Percentiles rank a stretch among this genome's conserved stretches.
Conservation (phyloP, 768 basidiomycete species). For the Pisolithus marmoratus region DNA sequence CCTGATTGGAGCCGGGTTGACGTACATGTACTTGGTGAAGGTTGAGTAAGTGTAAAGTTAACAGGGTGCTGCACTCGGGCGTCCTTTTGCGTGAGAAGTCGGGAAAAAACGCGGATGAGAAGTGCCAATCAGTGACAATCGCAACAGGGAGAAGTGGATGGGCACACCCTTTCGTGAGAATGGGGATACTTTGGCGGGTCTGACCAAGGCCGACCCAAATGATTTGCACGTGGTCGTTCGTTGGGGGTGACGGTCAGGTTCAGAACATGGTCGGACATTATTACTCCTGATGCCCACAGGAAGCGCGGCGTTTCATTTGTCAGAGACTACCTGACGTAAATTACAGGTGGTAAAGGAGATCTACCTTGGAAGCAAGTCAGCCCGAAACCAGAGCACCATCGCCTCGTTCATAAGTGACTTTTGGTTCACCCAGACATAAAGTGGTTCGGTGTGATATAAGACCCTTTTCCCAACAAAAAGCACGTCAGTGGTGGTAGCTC, state of each 20-base stretch:
- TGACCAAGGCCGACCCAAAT: constrained; percentile 6
- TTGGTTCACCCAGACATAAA: too few relatives aligned
- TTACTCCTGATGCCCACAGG: too few relatives aligned
- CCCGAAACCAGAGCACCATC: too few relatives aligned
- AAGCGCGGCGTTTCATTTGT: too few relatives aligned
- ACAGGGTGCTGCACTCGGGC: constrained; percentile 19
- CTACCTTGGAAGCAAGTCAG: too few relatives aligned
- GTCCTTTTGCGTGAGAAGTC: constrained; percentile 29
- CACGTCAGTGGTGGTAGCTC: too few relatives aligned
- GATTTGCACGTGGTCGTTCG: constrained; percentile 14
- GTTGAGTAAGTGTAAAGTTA: constrained; percentile 13
- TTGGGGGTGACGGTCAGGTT: neutral
- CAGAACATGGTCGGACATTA: too few relatives aligned
- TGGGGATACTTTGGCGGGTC: constrained; percentile 10
- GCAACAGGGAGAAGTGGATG: constrained; percentile 13
- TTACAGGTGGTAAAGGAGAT: too few relatives aligned
- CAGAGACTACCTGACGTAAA: too few relatives aligned
- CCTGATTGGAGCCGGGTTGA: constrained; percentile 25
- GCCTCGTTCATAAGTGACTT: too few relatives aligned
- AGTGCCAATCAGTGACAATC: constrained; percentile 20
- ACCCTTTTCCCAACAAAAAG: too few relatives aligned
- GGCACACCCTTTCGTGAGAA: constrained; percentile 12
- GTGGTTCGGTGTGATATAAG: too few relatives aligned
- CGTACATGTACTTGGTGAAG: constrained; percentile 21
- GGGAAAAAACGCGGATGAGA: constrained; percentile 30